Base-by-base conservation (phyloP, 768 basidiomycete species). In the Xerocomellus intermedius region DNA sequence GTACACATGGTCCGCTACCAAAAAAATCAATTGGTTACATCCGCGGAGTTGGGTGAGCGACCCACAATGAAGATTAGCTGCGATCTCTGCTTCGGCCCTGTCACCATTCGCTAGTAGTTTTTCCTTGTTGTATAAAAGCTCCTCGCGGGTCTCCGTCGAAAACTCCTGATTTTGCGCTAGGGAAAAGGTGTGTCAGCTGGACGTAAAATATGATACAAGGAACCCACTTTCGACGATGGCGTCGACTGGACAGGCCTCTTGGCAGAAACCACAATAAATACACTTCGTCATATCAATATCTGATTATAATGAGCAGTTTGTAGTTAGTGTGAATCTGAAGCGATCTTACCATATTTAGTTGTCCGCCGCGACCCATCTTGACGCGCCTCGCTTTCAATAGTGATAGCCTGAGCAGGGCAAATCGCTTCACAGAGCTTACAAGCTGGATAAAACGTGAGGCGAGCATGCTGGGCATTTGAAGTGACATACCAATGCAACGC, bases 201-300 rank as follows among this genome's bases (percentile, higher is more conserved):
- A 35, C 24, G 56, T 52, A 26, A 51, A 50, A 42, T n/a, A 53
- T 33, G 42, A 57, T 45, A 63, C 51, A 48, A 43, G 24, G 48
- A 39, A 77, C 92, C 61, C 69, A 96, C 95, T 96, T 79, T 98
- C 97, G 51, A 99, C 97, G 64, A 99, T 98, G 56, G 97, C 97
- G 74, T 98, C 97, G 54, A 98, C 97, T 2, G 97, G 97, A 72
- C 97, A 99, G 30, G 97, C 97, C 76, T 98, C 97, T 74, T 98
- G 96, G 73, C 97, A 98, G 81, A 98, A 98, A 50, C 97, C 97
- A 74, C 97, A 99, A 79, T 99, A 99, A 67, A 99, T 99, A 76
- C 97, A 98, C 80, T 95, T 98, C 56, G 97, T 99, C 97, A 99
- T 99, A 73, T 99, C 97, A 65, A 98, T 94, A 75, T 98, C 93